Base-by-base conservation (phyloP, 2,329 filamentous ascomycete species). In the Claviceps capensis region DNA sequence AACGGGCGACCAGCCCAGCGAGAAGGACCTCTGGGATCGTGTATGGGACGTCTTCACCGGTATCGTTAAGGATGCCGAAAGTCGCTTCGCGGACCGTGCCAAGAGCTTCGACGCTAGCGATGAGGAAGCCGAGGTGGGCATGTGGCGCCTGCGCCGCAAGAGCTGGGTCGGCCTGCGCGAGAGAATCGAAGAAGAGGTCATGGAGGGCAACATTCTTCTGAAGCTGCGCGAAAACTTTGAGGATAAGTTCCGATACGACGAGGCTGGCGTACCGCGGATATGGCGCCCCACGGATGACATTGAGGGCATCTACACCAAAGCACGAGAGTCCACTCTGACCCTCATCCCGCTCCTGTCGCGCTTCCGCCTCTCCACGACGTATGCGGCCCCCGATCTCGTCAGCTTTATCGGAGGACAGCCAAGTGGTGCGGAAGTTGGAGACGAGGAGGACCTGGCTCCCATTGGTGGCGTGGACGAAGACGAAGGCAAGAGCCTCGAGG, bases 161-260 rank as follows among this genome's bases (percentile, higher is more conserved):
- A 93, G 88, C 55, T 98, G 93, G 93, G 84, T 84, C 42, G 90
- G 91, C 14, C 75, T 98, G 55, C 81, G 88, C 46, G 84, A 88
- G 54, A 93, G 88, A 73, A 86, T 98, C 56, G 91, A 97, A 38
- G 93, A 98, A 64, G 93, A 98, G 69, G 88, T 96, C 64, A 95
- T 95, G 82, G 93, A 97, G 70, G 91, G 91, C 61, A 98, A 97
- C 64, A 82, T 98, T 51, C 73, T 97, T 37, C 76, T 97, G 59
- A 98, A 98, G 73, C 79, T 98, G 49, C 82, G 93, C 38, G 93
- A 98, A 68, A 97, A 96, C 72, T 98, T 98, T 59, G 93, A 98
- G 69, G 93, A 98, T 72, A 96, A 95, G 69, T 98, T 98, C 78
- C 85, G 93, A 57, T 98, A 98, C 62, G 93, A 98, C 62, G 90